phyloP scores from a whole-genome alignment of 768 basidiomycete genomes.

The Pleurotus pulmonarius region DNA sequence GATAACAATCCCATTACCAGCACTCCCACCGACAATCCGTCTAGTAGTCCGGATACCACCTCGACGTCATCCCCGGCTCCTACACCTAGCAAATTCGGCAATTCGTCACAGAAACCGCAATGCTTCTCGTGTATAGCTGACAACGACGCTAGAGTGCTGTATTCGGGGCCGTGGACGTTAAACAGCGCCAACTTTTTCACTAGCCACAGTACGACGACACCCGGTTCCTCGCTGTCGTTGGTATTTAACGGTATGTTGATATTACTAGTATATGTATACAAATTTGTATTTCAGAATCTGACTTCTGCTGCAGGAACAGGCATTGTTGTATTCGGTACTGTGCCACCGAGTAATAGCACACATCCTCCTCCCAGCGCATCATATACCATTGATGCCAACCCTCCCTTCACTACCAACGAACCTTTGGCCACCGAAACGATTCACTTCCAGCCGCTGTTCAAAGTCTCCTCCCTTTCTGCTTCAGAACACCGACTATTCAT shows the following conservation, averaged over 20 bases:
- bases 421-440: conserved; percentile 29
- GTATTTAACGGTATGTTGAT: conserved; percentile 32
- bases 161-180: conserved; percentile 33
- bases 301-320: conserved; percentile 32
- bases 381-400: conserved; percentile 32
- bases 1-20: background rate
- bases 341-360: conserved; percentile 34
- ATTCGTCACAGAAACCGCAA: conserved; percentile 6
- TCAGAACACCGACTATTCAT: conserved; percentile 34
- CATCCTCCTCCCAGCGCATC: conserved; percentile 32
- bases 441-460: conserved; percentile 40
- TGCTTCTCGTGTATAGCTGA: conserved; percentile 24
- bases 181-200: conserved; percentile 23
- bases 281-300: too few relatives aligned
- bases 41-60: background rate
- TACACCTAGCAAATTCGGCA: background rate
- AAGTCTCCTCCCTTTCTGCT: conserved; percentile 21
- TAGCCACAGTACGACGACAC: conserved; percentile 29
- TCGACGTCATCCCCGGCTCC: background rate
- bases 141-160: conserved; percentile 32
- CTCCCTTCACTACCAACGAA: conserved; percentile 29
- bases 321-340: conserved; percentile 41
- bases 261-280: too few relatives aligned
- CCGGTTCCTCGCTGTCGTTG: conserved; percentile 28
- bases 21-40: background rate